Evolutionary conservation across 2,329 filamentous ascomycete species (phyloP), one percentile per base, ranked within the genome.

Genomic region (Aspergillus calidoustus): DNA sequence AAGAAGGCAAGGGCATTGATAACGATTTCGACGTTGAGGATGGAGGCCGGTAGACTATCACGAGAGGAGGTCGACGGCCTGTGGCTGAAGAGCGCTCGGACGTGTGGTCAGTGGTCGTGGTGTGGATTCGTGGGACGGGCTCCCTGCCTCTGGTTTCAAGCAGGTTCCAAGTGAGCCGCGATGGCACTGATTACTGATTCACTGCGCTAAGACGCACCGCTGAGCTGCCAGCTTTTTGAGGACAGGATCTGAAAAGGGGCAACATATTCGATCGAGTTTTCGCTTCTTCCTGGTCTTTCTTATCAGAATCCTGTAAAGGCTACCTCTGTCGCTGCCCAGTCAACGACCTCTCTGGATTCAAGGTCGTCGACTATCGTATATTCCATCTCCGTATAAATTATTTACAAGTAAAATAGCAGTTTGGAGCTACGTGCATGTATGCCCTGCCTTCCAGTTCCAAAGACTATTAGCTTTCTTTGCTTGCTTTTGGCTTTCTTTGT

Each of bases 31-130:
- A 23, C 28, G 38, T 57, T 30, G 54, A 50, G 54, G 47, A 46
- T 41, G 44, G 51, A 61, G 41, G 23, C 13, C 22, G 41, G 28
- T 31, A 34, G 41, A 50, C 55, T 59, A 50, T 57, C 49, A 54
- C 41, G 44, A 55, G 41, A 56, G 51, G 60, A 53, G 31, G 19
- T 43, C 46, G 54, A 56, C 56, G 54, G 57, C 46, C 49, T 66
- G 63, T 66, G 64, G 64, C 64, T 65, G 62, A 61, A 54, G 55
- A 56, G 52, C 65, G 65, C 64, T 66, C 64, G 59, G 67, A 66
- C 64, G 62, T 65, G 55, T 38, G 48, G n/a, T 51, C 43, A 44
- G 44, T 53, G 55, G 57, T 30, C 43, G 49, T 60, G n/a, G 51
- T 63, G 57, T 59, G 55, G 54, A 49, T 43, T 61, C 48, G 54